Conservation (phyloP, 805 yeast species). For the Komagataella mondaviorum region DNA sequence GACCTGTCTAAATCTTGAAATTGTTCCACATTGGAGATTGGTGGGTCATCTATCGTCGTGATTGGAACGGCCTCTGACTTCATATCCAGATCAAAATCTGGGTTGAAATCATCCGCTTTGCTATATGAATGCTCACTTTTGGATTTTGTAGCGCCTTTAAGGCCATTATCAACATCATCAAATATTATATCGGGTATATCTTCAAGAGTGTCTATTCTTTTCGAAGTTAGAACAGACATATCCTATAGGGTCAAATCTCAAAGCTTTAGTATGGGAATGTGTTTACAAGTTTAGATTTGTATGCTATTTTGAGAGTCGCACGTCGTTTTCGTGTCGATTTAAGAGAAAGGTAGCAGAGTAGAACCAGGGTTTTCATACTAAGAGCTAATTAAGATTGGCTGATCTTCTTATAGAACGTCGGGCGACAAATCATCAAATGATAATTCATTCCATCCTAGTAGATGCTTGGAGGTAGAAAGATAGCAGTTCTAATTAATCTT, state of each 20-base stretch:
- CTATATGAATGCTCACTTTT: background rate
- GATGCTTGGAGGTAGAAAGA: too few species aligned
- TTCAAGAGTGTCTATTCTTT: background rate
- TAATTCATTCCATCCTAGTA: too few species aligned
- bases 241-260: background rate
- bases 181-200: background rate
- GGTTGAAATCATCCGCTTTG: background rate
- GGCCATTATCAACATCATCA: background rate
- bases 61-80: background rate
- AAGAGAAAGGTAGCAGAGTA: background rate
- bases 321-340: background rate
- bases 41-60: background rate
- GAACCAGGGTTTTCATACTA: background rate
- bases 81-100: background rate
- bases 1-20: background rate
- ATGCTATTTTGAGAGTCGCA: background rate
- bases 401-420: too few species aligned
- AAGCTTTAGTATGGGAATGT: background rate
- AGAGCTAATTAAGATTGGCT: too few species aligned
- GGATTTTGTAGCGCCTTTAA: background rate
- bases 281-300: background rate
- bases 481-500: background rate
- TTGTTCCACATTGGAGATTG: background rate
- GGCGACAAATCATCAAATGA: too few species aligned
- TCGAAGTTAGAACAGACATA: background rate